These are phyloP conservation scores for Fusarium sp. DNA, from an alignment of 2,329 filamentous ascomycete genomes.

Conservation along the genomic window DNA sequence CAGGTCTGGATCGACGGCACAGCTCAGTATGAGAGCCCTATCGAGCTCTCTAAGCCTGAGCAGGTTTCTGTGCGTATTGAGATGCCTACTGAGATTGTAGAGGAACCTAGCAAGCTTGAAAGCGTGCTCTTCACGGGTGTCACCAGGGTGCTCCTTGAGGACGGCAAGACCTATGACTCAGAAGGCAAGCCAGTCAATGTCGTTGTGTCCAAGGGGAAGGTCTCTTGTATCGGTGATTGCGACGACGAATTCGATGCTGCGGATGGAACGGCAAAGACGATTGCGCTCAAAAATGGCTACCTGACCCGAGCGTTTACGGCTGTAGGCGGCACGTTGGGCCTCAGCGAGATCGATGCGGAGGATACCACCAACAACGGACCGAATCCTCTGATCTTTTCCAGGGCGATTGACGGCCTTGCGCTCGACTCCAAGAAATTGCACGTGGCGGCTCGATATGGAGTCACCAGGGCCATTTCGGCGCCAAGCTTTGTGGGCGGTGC, in stretches of 20 bases:
- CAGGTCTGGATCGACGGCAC: slow-evolving; percentile 72
- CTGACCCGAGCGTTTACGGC: slow-evolving; percentile 68
- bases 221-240: slow-evolving; percentile 67
- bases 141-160: slow-evolving; percentile 58
- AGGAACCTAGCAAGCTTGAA: slow-evolving; percentile 51
- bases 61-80: slow-evolving; percentile 51
- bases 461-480: slow-evolving; percentile 67
- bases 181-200: slow-evolving; percentile 56
- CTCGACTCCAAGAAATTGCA: slow-evolving; percentile 65
- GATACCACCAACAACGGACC: slow-evolving; percentile 61
- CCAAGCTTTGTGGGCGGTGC: slow-evolving; percentile 55
- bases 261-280: slow-evolving; percentile 45
- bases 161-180: slow-evolving; percentile 49
- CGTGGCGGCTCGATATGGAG: slow-evolving; percentile 62
- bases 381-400: slow-evolving; percentile 59
- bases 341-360: slow-evolving; percentile 71
- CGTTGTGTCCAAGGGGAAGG: slow-evolving; percentile 60
- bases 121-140: slow-evolving; percentile 67
- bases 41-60: slow-evolving; percentile 63
- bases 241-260: slow-evolving; percentile 53
- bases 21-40: slow-evolving; percentile 61
- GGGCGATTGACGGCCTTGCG: slow-evolving; percentile 65
- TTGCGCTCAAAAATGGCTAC: slow-evolving; percentile 66
- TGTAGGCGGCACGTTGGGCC: slow-evolving; percentile 67
- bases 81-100: slow-evolving; percentile 52